Conservation (phyloP, 768 basidiomycete genomes). For the Leccinum broughii region DNA sequence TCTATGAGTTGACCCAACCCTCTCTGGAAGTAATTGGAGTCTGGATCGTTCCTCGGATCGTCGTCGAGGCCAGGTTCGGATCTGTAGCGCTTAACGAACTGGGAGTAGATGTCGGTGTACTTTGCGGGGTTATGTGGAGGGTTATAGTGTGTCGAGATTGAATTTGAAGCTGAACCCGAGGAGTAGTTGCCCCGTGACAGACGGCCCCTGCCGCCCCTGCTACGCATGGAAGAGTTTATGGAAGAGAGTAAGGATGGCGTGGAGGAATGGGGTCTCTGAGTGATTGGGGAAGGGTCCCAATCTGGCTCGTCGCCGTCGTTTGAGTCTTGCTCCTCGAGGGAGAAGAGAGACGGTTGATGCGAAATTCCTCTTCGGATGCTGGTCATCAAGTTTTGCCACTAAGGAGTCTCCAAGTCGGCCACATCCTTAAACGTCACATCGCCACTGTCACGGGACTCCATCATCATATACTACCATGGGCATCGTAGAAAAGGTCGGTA, state of each 20-base stretch:
- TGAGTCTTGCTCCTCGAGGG: conserved; percentile 58
- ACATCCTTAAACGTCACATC: background rate
- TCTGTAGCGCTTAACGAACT: conserved; percentile 77
- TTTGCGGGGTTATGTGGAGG: conserved; percentile 35
- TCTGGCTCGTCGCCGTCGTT: conserved; percentile 47
- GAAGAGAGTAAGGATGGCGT: conserved; percentile 27
- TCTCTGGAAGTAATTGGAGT: conserved; percentile 77
- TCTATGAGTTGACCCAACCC: conserved; percentile 69
- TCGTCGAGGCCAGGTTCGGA: conserved; percentile 61
- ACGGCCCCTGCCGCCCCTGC: conserved; percentile 33
- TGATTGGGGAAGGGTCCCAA: conserved; percentile 41
- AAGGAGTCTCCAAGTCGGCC: background rate
- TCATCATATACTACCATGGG: conserved; percentile 59
- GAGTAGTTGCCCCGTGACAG: conserved; percentile 33
- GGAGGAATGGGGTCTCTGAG: conserved; percentile 22
- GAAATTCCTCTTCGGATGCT: conserved; percentile 26
- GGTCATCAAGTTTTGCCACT: conserved; percentile 13
- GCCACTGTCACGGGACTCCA: background rate
- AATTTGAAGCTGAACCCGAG: conserved; percentile 29
- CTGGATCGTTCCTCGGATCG: conserved; percentile 77
- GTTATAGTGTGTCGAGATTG: conserved; percentile 31
- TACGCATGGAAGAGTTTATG: conserved; percentile 32
- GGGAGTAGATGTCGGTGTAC: conserved; percentile 70
- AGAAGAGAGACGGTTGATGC: conserved; percentile 68
- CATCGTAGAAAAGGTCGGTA: conserved; percentile 83